Evolutionary conservation across 2,329 filamentous ascomycete genomes (phyloP), one percentile per base, ranked within the genome.

Genomic region (Fusarium tupiense): DNA sequence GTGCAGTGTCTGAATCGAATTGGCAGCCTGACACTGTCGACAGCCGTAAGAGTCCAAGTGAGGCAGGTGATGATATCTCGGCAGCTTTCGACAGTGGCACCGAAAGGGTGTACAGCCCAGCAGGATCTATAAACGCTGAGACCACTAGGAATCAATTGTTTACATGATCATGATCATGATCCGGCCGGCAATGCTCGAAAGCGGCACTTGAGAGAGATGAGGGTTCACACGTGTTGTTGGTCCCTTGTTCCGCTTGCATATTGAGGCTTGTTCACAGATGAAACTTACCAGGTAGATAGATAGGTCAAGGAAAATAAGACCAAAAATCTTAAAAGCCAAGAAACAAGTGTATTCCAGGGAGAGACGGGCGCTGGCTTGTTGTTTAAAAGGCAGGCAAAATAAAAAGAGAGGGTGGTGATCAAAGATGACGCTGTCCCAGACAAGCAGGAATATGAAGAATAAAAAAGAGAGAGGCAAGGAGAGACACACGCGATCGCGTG

Each of bases 401-500:
- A 64, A 62, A 73, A 73, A 66, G 24, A 75, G 72, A 68, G 60
- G 64, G 63, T 54, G 70, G 61, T 57, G 56, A 37, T 31, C 53
- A 52, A 60, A 61, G 70, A 70, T 41, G 73, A 67, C 58, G 58
- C 63, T 73, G 70, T 73, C 53, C 65, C 69, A 47, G 71, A 74
- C 66, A 67, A 66, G 67, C 50, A 66, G 38, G 35, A 26, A 66
- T 50, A 57, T 22, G 52, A 63, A 61, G 24, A 46, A 46, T 46
- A 14, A 61, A 62, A 54, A 52, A 63, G 64, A 56, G 64, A 56
- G 66, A 26, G 49, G 53, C 57, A 69, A 50, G 44, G 67, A 75
- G 74, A 78, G 60, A 77, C 59, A 71, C 72, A 68, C 72, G 61
- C 72, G 69, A 67, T 68, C 72, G 76, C 72, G 74, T 75, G 76